Percentiles rank a stretch among this genome's conserved stretches.
Evolutionary conservation across 306 rosid species (phyloP).

Genomic region (Pueraria montana): DNA sequence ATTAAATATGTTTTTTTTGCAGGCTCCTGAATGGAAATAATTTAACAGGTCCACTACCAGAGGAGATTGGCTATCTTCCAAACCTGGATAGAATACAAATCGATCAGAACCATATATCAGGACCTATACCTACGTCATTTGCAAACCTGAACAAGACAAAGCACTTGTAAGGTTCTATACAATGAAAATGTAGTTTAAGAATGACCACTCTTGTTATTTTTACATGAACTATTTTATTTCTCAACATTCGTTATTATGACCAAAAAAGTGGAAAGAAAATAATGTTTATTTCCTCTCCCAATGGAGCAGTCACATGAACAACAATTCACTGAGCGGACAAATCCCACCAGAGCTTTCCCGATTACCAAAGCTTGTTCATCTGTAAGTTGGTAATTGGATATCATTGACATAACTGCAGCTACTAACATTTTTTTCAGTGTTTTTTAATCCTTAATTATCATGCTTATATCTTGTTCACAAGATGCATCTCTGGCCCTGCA

Average conservation of each 20-base stretch:
- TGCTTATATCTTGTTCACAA: constrained; percentile 42
- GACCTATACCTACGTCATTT: constrained; percentile 78
- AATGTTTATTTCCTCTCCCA: constrained; percentile 29
- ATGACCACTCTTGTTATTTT: constrained; percentile 11
- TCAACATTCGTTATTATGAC: constrained; percentile 27
- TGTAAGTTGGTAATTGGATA: constrained; percentile 67
- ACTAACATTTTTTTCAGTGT: constrained; percentile 15
- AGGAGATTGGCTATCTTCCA: constrained; percentile 83
- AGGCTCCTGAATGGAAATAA: constrained; percentile 91
- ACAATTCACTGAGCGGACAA: constrained; percentile 91
- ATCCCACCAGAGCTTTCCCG: constrained; percentile 75
- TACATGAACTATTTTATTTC: constrained; percentile 25
- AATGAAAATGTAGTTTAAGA: constrained; percentile 35
- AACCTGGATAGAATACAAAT: constrained; percentile 74
- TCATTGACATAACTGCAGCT: constrained; percentile 17
- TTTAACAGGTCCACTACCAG: constrained; percentile 83
- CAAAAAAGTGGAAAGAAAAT: constrained; percentile 12
- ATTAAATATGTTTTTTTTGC: constrained; percentile 34
- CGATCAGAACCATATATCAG: constrained; percentile 79
- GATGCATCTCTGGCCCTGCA: constrained; percentile 58
- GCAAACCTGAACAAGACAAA: constrained; percentile 63
- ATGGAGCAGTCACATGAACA: constrained; percentile 95
- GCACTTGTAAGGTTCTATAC: constrained; percentile 84
- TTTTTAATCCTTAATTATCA: constrained; percentile 17
- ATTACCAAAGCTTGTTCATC: constrained; percentile 73